A percentile compares a stretch with the other conserved stretches of the same genome.
These are phyloP conservation scores for Pichia membranifaciens DNA, from an alignment of 805 yeast genomes.

Conservation along the genomic window DNA sequence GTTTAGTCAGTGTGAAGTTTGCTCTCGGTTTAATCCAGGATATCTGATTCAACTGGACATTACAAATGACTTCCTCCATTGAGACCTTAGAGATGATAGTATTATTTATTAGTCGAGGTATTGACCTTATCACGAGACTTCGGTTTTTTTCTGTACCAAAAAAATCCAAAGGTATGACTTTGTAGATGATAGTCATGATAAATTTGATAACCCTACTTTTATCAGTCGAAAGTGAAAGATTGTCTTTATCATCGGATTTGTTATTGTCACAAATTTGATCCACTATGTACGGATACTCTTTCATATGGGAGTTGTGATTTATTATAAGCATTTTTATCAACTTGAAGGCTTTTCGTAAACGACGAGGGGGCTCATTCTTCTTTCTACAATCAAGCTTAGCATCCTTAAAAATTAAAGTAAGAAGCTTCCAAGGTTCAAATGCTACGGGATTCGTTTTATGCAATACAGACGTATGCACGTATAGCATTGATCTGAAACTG, in stretches of 20 bases:
- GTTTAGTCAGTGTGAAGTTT: slow-evolving; percentile 30
- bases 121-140: slow-evolving; percentile 29
- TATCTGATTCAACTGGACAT: slow-evolving; percentile 40
- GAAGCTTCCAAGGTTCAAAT: slow-evolving; percentile 8
- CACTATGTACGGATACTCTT: slow-evolving; percentile 34
- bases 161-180: slow-evolving; percentile 43
- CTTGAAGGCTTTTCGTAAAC: slow-evolving; percentile 19
- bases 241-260: slow-evolving; percentile 16
- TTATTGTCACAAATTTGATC: slow-evolving; percentile 27
- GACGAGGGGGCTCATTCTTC: slow-evolving; percentile 18
- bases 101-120: slow-evolving; percentile 35
- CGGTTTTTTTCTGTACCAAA: slow-evolving; percentile 53
- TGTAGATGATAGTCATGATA: slow-evolving; percentile 37
- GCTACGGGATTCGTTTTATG: slow-evolving; percentile 23
- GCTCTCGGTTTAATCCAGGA: slow-evolving; percentile 45
- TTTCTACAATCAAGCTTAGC: slow-evolving; percentile 8
- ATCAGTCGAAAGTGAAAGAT: slow-evolving; percentile 31
- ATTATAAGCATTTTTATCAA: slow-evolving; percentile 22
- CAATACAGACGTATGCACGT: slow-evolving; percentile 18
- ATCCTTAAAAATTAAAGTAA: slow-evolving; percentile 12
- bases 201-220: slow-evolving; percentile 36
- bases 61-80: slow-evolving; percentile 29
- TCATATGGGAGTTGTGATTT: slow-evolving; percentile 30
- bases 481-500: slow-evolving; percentile 20
- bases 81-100: slow-evolving; percentile 34